Conservation (phyloP, 768 basidiomycete species). For the Chalciporus sphaerocephalus region DNA sequence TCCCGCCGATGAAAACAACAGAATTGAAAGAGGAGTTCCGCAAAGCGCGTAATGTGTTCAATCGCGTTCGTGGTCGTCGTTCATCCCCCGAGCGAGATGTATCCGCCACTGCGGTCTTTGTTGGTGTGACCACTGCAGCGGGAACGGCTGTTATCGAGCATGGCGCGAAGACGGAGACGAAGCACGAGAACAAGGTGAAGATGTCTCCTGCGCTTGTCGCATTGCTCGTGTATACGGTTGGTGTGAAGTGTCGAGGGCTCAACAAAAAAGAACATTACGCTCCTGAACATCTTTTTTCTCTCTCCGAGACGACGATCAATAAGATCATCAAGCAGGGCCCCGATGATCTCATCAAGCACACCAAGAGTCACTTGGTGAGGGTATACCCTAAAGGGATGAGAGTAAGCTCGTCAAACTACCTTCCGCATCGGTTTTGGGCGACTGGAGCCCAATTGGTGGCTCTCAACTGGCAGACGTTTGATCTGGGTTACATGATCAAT, state of each 20-base stretch:
- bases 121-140: constrained; percentile 3
- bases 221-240: constrained; percentile 89
- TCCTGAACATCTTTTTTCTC: constrained; percentile 86
- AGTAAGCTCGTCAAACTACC: constrained; percentile 80
- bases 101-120: constrained; percentile 15
- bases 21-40: constrained; percentile 39
- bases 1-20: constrained; percentile 7
- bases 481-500: constrained; percentile 88
- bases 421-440: constrained; percentile 87
- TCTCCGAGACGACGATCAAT: constrained; percentile 80
- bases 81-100: constrained; percentile 15
- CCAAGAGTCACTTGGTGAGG: constrained; percentile 73
- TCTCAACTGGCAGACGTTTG: constrained; percentile 96
- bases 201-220: constrained; percentile 73
- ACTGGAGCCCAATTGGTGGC: constrained; percentile 87
- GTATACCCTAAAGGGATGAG: constrained; percentile 84
- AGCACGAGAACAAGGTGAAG: constrained; percentile 41
- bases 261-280: constrained; percentile 83
- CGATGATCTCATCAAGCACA: constrained; percentile 81
- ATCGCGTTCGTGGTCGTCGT: constrained; percentile 37
- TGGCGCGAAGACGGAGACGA: constrained; percentile 10
- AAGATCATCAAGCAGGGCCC: constrained; percentile 67
- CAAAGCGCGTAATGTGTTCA: constrained; percentile 40
- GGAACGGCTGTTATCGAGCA: constrained; percentile 18
- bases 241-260: constrained; percentile 90